phyloP scores from a whole-genome alignment of 2,329 filamentous ascomycete species.

The Sphaerostilbella broomeana region DNA sequence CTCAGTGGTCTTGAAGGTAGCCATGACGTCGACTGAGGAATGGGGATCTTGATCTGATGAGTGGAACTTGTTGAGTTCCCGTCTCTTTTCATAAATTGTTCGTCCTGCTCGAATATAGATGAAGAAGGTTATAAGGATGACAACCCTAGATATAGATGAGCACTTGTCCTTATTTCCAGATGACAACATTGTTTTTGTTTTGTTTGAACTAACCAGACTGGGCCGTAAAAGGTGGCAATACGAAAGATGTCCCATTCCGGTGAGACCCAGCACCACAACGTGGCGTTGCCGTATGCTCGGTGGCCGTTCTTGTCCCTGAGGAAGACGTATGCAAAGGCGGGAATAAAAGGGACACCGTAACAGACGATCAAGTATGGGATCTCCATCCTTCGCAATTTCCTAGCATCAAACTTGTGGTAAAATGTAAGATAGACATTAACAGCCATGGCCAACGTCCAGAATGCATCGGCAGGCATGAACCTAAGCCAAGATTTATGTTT shows the following conservation, averaged over 20 bases:
- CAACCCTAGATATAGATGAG: conserved; percentile 38
- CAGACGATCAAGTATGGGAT: conserved; percentile 62
- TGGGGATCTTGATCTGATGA: conserved; percentile 40
- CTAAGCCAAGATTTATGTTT: conserved; percentile 35
- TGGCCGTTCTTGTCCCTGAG: conserved; percentile 44
- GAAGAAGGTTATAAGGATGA: conserved; percentile 53
- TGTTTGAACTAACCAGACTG: conserved; percentile 51
- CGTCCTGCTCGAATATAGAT: conserved; percentile 62
- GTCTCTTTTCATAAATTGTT: conserved; percentile 61
- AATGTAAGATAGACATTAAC: conserved; percentile 79
- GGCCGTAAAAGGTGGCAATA: conserved; percentile 67
- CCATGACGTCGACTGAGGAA: conserved; percentile 38
- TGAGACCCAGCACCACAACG: conserved; percentile 75
- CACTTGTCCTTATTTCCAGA: not conserved
- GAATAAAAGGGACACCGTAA: conserved; percentile 67
- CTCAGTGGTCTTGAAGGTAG: conserved; percentile 52
- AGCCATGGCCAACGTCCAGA: conserved; percentile 78
- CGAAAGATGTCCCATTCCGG: conserved; percentile 63
- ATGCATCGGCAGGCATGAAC: conserved; percentile 70
- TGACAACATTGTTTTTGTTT: too few species aligned
- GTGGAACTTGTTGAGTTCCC: conserved; percentile 51
- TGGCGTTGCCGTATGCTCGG: conserved; percentile 66
- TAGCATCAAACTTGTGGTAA: conserved; percentile 63
- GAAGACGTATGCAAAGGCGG: conserved; percentile 62
- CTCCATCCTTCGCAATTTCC: conserved; percentile 59